Percentiles rank a stretch among this genome's conserved stretches.
Evolutionary conservation across 345 rosid genomes (phyloP).

Genomic region (Excoecaria cochinchinensis): DNA sequence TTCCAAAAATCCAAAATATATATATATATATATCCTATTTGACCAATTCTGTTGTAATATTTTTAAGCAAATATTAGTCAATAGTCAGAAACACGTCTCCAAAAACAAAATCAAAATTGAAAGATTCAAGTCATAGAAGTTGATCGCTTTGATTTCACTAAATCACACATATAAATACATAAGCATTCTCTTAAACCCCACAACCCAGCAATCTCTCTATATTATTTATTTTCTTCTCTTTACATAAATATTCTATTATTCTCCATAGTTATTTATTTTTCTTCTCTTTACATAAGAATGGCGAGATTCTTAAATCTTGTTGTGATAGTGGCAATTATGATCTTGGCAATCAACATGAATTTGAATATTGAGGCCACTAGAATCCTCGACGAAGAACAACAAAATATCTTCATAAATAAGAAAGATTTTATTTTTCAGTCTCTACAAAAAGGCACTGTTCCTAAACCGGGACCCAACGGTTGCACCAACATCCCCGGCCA

Average conservation of each 20-base stretch:
- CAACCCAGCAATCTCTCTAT: no score
- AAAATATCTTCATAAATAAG: background rate
- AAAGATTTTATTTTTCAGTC: background rate
- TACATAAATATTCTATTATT: background rate
- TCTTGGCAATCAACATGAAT: background rate
- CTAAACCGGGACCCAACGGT: conserved; percentile 4
- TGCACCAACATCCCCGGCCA: conserved; percentile 20
- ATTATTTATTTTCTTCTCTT: no score
- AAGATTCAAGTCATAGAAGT: conserved; percentile 1
- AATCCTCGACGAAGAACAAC: background rate
- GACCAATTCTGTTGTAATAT: background rate
- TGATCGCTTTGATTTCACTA: background rate
- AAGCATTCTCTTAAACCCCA: background rate
- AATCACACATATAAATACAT: background rate
- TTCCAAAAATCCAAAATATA: background rate
- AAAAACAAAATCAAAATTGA: background rate
- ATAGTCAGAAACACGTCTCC: background rate
- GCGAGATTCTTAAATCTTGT: background rate
- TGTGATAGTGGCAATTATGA: background rate
- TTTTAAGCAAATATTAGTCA: background rate
- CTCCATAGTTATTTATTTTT: background rate
- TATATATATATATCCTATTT: no score
- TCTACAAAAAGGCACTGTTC: conserved; percentile 9
- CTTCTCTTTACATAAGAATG: background rate
- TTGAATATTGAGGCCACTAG: background rate